Evolutionary conservation across 495 filamentous ascomycete species (phyloP), one percentile per base, ranked within the genome.

Genomic region (Penicillium cosmopolitanum): DNA sequence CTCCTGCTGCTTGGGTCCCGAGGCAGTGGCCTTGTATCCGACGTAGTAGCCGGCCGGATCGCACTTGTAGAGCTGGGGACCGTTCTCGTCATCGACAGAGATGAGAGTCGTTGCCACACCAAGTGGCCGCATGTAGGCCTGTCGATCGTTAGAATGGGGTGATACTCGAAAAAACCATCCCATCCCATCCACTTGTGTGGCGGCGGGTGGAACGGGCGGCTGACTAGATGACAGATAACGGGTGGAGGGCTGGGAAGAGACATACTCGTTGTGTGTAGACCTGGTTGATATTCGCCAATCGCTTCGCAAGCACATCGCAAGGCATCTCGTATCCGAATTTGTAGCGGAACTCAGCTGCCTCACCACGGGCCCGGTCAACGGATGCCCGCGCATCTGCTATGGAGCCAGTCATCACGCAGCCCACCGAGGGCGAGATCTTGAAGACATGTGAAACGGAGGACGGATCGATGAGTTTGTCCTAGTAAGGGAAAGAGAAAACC

Each of bases 301-400:
- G 84, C 85, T 98, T 98, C 57, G 94, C 90, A 69, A 98, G 76
- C 47, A 90, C 96, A 77, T 98, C 95, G 75, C 91, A 96, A 55
- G 95, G 95, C 96, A 98, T 98, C 82, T 98, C 95, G 76, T 98
- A 98, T 72, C 95, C 95, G 71, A 85, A 97, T 75, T 97, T 97
- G 85, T 98, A 98, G 75, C 87, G 85, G 81, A 98, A 98, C 64
- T 98, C 92, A 50, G 94, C 96, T 60, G 95, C 96, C 80, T 98
- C 95, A 55, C 89, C 90, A 80, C 93, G 87, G 63, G 95, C 95
- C 65, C 95, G 89, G 75, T 90, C 88, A 46, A 96, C 92, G 57
- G 87, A 93, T 42, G 95, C 95, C 58, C 96, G 82, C 44, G 95
- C 95, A 83, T 98, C 95, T 62, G 95, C 95, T 74, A 98, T 98